Percentiles rank a stretch among this genome's conserved stretches.
These are phyloP conservation scores for Penicillium paneum DNA, from an alignment of 2,329 filamentous ascomycete species.

Conservation along the genomic window DNA sequence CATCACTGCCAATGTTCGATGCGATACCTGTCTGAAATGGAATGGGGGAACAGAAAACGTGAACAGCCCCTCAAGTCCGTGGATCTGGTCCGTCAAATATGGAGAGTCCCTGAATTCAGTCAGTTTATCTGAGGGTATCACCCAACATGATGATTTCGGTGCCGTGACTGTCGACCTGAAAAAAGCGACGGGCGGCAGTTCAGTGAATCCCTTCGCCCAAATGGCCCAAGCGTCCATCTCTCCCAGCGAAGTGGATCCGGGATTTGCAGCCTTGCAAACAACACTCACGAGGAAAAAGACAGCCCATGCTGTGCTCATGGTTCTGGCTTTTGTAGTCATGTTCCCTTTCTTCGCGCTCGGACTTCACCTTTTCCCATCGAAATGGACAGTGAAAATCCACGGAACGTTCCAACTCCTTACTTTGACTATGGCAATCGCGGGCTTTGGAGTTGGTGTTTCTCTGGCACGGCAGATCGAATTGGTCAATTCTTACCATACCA, in stretches of 20 bases:
- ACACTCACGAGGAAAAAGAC: conserved; percentile 17
- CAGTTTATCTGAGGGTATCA: conserved; percentile 17
- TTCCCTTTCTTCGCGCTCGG: conserved; percentile 33
- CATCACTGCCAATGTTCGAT: conserved; percentile 60
- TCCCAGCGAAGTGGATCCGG: conserved; percentile 1
- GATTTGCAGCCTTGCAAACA: conserved; percentile 2
- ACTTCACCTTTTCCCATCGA: conserved; percentile 36
- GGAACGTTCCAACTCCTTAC: conserved; percentile 48
- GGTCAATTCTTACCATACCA: conserved; percentile 46
- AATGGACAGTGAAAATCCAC: conserved; percentile 46
- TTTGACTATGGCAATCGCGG: conserved; percentile 48
- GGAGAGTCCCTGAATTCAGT: conserved; percentile 23
- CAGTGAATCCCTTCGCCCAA: conserved; percentile 16
- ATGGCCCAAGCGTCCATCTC: conserved; percentile 5
- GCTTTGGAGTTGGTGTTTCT: conserved; percentile 52
- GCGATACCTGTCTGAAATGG: conserved; percentile 31
- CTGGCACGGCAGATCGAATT: conserved; percentile 43
- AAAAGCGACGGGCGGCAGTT: conserved; percentile 21
- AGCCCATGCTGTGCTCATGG: conserved; percentile 38
- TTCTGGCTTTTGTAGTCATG: conserved; percentile 42
- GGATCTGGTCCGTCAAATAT: conserved; percentile 30
- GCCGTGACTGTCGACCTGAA: conserved; percentile 20
- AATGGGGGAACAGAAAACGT: conserved; percentile 14
- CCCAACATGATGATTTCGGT: conserved; percentile 26
- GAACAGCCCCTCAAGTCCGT: conserved; percentile 21